Evolutionary conservation across 345 rosid genomes (phyloP).

Genomic region (Lepidium africanum): DNA sequence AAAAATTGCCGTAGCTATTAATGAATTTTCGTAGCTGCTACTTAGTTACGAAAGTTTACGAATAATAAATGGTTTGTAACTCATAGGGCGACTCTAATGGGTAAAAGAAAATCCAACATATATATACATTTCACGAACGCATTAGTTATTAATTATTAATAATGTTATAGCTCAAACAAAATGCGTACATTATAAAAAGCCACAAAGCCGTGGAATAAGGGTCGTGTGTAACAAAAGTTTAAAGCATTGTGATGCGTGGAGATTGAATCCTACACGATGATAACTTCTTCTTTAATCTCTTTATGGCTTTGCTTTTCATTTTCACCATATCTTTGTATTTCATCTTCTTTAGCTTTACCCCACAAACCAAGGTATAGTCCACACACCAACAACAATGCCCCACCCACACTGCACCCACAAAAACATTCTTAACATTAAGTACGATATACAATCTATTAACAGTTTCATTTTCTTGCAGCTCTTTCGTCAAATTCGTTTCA

Average conservation of each 20-base stretch:
- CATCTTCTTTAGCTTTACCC: slow-evolving; percentile 69
- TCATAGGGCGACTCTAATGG: no score
- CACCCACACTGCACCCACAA: slow-evolving; percentile 52
- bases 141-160: background rate
- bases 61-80: no score
- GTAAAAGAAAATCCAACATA: background rate
- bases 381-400: slow-evolving; percentile 58
- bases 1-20: no score
- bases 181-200: background rate
- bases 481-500: no score
- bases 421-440: background rate
- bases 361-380: slow-evolving; percentile 76
- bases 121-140: background rate
- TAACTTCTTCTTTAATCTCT: slow-evolving; percentile 26
- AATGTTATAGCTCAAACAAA: background rate
- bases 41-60: no score
- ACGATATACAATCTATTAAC: background rate
- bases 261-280: slow-evolving; percentile 24
- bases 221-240: background rate
- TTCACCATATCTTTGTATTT: background rate
- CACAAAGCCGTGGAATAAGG: background rate
- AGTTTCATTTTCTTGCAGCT: no score
- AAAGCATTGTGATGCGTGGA: background rate
- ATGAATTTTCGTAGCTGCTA: no score
- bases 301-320: slow-evolving; percentile 26